These are phyloP conservation scores for Paecilomyces sp. DNA, from an alignment of 2,329 filamentous ascomycete species.

Conservation along the genomic window DNA sequence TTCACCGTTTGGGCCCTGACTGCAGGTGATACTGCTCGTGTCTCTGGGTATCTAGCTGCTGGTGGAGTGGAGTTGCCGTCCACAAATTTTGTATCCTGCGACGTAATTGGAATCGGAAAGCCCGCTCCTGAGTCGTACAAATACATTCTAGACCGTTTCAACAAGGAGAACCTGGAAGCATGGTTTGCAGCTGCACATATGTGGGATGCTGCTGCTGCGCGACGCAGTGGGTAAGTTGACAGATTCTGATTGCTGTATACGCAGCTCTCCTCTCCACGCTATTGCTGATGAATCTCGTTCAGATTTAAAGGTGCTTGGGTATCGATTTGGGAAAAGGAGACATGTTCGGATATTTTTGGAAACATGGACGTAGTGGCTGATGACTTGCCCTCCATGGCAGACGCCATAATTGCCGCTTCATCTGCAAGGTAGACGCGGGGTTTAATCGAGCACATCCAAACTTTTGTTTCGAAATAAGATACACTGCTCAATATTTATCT, in stretches of 20 bases:
- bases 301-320: constrained; percentile 21
- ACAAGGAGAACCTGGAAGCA: constrained; percentile 9
- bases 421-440: background rate
- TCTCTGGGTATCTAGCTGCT: constrained; percentile 17
- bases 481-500: too few species aligned
- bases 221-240: constrained; percentile 14
- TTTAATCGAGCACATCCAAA: too few species aligned
- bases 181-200: constrained; percentile 25
- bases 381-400: constrained; percentile 18
- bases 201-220: constrained; percentile 22
- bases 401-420: constrained; percentile 15
- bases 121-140: constrained; percentile 17
- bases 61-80: constrained; percentile 16
- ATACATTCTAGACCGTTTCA: constrained; percentile 14
- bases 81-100: constrained; percentile 19
- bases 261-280: background rate
- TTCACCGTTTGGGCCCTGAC: constrained; percentile 23
- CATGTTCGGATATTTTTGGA: constrained; percentile 16
- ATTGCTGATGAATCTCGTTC: background rate
- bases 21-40: constrained; percentile 16
- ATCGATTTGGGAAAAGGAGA: constrained; percentile 16
- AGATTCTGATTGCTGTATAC: background rate
- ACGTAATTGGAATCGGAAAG: constrained; percentile 18
- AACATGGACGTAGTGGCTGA: constrained; percentile 22
- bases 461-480: too few species aligned